Evolutionary conservation across 139 green algal species (phyloP).

Genomic region (Eudorina sp.): DNA sequence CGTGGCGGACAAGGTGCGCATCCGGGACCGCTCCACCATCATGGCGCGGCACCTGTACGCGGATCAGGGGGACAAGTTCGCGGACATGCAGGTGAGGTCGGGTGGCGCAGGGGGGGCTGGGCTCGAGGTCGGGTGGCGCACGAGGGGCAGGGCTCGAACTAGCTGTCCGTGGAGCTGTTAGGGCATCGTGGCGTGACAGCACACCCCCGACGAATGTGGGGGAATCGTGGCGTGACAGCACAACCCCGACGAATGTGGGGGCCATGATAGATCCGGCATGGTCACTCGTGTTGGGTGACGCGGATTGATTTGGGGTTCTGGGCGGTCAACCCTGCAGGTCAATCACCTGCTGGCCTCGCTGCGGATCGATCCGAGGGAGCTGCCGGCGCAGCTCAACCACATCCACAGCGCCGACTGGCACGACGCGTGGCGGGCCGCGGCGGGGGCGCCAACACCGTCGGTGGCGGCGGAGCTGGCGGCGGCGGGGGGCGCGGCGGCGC

Average conservation of each 20-base stretch:
- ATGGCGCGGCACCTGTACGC: conserved; percentile 88
- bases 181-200: background rate
- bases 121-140: no score
- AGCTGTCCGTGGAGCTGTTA: no score
- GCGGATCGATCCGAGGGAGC: conserved; percentile 74
- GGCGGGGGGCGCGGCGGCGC: conserved; percentile 29
- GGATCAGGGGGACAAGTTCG: conserved; percentile 72
- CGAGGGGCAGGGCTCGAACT: no score
- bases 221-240: background rate
- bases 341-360: conserved; percentile 77
- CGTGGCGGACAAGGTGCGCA: conserved; percentile 61
- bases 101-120: no score
- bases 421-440: conserved; percentile 36
- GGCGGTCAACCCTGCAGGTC: conserved; percentile 74
- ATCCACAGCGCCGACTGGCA: conserved; percentile 53
- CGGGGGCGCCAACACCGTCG: background rate
- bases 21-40: conserved; percentile 87
- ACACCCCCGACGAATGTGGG: background rate
- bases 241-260: no score
- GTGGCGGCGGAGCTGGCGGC: conserved; percentile 64
- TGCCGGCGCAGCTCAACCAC: conserved; percentile 66
- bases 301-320: no score
- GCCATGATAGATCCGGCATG: no score
- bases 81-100: conserved; percentile 79
- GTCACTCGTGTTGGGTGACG: no score